A percentile compares a stretch with the other conserved stretches of the same genome.
phyloP scores from a whole-genome alignment of 345 rosid genomes.

The Camelina hispida region DNA sequence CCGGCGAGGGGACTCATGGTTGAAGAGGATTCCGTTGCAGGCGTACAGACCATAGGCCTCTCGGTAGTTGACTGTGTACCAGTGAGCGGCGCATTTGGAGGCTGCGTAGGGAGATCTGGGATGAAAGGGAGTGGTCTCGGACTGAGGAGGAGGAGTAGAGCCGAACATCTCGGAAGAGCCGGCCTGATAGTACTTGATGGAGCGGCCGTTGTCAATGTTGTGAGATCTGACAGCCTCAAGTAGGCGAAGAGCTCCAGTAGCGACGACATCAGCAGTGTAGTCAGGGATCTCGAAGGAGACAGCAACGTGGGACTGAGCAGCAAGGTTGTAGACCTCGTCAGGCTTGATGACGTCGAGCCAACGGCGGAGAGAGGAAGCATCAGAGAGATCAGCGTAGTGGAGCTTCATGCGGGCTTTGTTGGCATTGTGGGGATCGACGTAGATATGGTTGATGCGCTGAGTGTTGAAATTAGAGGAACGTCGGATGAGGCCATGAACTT shows the following conservation, averaged over 20 bases:
- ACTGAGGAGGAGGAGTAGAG: constrained; percentile 86
- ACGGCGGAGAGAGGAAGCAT: constrained; percentile 94
- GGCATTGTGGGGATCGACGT: constrained; percentile 91
- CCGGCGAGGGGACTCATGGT: constrained; percentile 85
- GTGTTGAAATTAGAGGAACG: constrained; percentile 97
- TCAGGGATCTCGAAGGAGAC: constrained; percentile 98
- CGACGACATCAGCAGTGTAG: constrained; percentile 93
- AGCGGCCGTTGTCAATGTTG: constrained; percentile 61
- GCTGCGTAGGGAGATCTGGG: constrained; percentile 93
- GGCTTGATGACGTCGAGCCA: constrained; percentile 90
- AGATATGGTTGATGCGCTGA: constrained; percentile 94
- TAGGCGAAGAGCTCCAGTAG: constrained; percentile 92
- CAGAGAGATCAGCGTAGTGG: constrained; percentile 84
- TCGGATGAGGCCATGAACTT: constrained; percentile 90
- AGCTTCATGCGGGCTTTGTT: constrained; percentile 91
- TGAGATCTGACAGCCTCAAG: constrained; percentile 96
- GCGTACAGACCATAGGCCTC: constrained; percentile 88
- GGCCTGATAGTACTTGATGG: constrained; percentile 76
- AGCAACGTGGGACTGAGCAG: constrained; percentile 94
- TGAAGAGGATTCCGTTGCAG: constrained; percentile 87
- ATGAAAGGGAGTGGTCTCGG: constrained; percentile 72
- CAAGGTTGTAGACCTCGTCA: constrained; percentile 93
- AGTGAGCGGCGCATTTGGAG: constrained; percentile 83
- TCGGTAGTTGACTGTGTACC: constrained; percentile 89
- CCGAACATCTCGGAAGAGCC: constrained; percentile 95